These are phyloP conservation scores for Tylopilus felleus DNA, from an alignment of 768 basidiomycete genomes.

Conservation along the genomic window DNA sequence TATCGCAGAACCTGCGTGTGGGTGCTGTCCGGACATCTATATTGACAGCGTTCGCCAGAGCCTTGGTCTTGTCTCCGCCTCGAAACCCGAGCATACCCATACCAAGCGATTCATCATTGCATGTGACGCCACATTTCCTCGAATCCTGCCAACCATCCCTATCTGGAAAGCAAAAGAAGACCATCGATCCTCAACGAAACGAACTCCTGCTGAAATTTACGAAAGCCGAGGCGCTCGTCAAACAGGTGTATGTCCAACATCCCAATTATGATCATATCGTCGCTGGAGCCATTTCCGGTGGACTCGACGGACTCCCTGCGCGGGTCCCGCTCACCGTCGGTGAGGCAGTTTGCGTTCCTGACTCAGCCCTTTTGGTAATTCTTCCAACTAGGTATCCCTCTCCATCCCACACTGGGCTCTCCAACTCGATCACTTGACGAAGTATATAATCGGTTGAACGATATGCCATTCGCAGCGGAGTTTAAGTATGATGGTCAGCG, in stretches of 20 bases:
- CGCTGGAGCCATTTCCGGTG: constrained; percentile 53
- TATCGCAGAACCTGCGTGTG: constrained; percentile 76
- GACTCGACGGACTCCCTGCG: constrained; percentile 56
- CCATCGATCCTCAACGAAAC: constrained; percentile 29
- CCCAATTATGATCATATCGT: constrained; percentile 75
- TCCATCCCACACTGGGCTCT: constrained; percentile 84
- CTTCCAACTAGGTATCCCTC: constrained; percentile 59
- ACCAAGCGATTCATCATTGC: constrained; percentile 25
- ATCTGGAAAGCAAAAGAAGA: constrained; percentile 30
- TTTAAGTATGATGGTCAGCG: constrained; percentile 91
- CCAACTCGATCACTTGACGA: constrained; percentile 82
- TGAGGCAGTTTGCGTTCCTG: constrained; percentile 32
- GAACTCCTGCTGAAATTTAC: constrained; percentile 43
- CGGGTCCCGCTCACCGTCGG: constrained; percentile 69
- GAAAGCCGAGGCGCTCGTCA: constrained; percentile 60
- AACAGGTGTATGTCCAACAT: constrained; percentile 73
- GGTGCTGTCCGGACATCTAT: constrained; percentile 86
- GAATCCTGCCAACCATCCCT: constrained; percentile 17
- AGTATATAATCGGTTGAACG: constrained; percentile 68
- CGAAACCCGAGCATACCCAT: constrained; percentile 19
- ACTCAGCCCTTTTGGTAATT: constrained; percentile 10
- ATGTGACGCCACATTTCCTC: constrained; percentile 22
- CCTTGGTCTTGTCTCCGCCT: constrained; percentile 61
- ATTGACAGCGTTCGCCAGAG: constrained; percentile 74
- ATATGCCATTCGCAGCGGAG: constrained; percentile 75